A percentile compares a stretch with the other conserved stretches of the same genome.
phyloP scores from a whole-genome alignment of 768 basidiomycete genomes.

The Tremella fuciformis region DNA sequence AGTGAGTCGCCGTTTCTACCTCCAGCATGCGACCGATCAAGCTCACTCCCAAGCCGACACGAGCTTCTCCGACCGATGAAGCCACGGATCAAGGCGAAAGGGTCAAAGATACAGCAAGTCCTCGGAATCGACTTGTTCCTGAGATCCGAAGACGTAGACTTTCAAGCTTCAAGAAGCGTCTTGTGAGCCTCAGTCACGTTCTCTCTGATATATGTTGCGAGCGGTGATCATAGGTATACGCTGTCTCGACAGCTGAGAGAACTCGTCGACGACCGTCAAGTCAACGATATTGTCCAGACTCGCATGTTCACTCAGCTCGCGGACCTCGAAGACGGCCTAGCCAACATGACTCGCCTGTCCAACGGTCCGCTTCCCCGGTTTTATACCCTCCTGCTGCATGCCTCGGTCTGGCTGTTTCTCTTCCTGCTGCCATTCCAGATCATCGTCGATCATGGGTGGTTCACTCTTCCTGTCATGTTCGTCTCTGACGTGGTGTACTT shows the following conservation, averaged over 20 bases:
- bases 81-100: no score
- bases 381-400: slow-evolving; percentile 39
- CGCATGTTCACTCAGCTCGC: slow-evolving; percentile 2
- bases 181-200: no score
- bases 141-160: background rate
- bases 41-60: no score
- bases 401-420: slow-evolving; percentile 57
- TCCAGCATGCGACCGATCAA: no score
- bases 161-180: background rate
- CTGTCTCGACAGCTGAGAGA: background rate
- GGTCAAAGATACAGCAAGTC: no score
- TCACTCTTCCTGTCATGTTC: slow-evolving; percentile 65
- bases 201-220: background rate
- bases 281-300: background rate
- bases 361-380: slow-evolving; percentile 43
- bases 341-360: background rate
- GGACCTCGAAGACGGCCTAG: slow-evolving; percentile 1
- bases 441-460: slow-evolving; percentile 62
- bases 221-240: background rate
- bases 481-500: slow-evolving; percentile 71
- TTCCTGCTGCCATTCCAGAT: slow-evolving; percentile 77
- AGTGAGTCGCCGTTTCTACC: no score
- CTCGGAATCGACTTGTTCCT: no score
- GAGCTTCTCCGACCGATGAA: no score
- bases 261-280: slow-evolving; percentile 1